These are phyloP conservation scores for Phytopythium oedochilum DNA, from an alignment of 352 stramenopile genomes.

Conservation along the genomic window DNA sequence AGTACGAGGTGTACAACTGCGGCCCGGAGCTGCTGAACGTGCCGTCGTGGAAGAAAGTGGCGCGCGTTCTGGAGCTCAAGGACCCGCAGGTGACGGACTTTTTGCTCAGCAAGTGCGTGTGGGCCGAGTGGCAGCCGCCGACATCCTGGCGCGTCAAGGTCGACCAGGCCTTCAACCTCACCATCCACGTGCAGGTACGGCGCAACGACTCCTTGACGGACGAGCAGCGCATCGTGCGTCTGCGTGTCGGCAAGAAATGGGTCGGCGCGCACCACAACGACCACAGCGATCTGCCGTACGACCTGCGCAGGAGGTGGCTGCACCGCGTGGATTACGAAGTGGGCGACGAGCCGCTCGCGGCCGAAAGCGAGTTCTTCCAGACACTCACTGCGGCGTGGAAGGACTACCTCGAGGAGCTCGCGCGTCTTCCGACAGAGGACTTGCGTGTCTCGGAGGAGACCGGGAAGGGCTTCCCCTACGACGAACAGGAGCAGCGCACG, in stretches of 20 bases:
- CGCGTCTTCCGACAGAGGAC: conserved; percentile 42
- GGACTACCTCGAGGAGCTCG: conserved; percentile 47
- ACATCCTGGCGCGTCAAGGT: conserved; percentile 60
- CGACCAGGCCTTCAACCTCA: conserved; percentile 62
- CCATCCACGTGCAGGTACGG: conserved; percentile 32
- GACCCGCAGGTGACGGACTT: conserved; percentile 26
- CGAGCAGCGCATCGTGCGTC: conserved; percentile 39
- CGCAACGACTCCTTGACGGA: conserved; percentile 48
- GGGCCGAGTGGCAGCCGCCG: conserved; percentile 55
- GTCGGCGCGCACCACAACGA: conserved; percentile 62
- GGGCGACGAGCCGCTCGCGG: conserved; percentile 16
- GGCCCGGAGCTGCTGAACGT: conserved; percentile 43
- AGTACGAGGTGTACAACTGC: conserved; percentile 50
- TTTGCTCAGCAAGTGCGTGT: conserved; percentile 32
- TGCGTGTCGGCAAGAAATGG: conserved; percentile 63
- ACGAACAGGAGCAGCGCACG: conserved; percentile 46
- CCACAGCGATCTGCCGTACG: conserved; percentile 18
- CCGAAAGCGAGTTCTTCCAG: conserved; percentile 54
- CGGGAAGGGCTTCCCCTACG: conserved; percentile 32
- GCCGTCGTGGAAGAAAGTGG: conserved; percentile 28
- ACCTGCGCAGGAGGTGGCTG: conserved; percentile 40
- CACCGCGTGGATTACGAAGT: conserved; percentile 66
- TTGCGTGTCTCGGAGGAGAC: conserved; percentile 18
- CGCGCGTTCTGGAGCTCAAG: conserved; percentile 27
- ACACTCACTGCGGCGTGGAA: conserved; percentile 46